Conservation (phyloP, 805 yeast genomes). For the Dipodascus albidus region DNA sequence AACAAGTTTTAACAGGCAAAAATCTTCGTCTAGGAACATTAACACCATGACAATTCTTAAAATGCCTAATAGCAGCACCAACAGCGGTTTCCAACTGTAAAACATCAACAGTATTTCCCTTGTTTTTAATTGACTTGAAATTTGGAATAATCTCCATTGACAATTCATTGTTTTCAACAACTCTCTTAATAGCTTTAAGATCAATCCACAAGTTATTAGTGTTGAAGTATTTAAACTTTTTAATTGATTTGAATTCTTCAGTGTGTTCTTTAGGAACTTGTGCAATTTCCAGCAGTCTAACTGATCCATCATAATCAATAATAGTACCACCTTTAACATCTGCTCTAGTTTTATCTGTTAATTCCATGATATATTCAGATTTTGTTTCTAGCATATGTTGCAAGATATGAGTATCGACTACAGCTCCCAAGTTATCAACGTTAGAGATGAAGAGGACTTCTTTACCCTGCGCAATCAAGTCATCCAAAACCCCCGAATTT, state of each 20-base stretch:
- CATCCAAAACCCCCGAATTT: constrained; percentile 84
- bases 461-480: constrained; percentile 82
- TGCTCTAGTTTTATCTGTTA: constrained; percentile 97
- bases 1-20: constrained; percentile 95
- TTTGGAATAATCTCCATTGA: constrained; percentile 94
- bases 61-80: constrained; percentile 97
- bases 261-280: constrained; percentile 98
- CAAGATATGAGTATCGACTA: constrained; percentile 83
- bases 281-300: constrained; percentile 89
- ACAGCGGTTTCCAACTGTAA: constrained; percentile 97
- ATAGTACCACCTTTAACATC: constrained; percentile 99
- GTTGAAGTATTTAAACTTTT: constrained; percentile 96
- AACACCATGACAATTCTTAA: constrained; percentile 91
- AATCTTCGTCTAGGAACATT: constrained; percentile 97
- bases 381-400: constrained; percentile 86
- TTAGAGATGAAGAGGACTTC: constrained; percentile 92
- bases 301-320: constrained; percentile 90
- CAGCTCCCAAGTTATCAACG: constrained; percentile 98
- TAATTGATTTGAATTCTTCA: constrained; percentile 95
- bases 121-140: constrained; percentile 68
- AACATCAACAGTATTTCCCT: constrained; percentile 70
- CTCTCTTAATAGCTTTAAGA: constrained; percentile 84
- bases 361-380: constrained; percentile 95
- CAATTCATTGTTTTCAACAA: constrained; percentile 72
- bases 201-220: constrained; percentile 98